These are phyloP conservation scores for Hysterangium stoloniferum DNA, from an alignment of 768 basidiomycete genomes.

Conservation along the genomic window DNA sequence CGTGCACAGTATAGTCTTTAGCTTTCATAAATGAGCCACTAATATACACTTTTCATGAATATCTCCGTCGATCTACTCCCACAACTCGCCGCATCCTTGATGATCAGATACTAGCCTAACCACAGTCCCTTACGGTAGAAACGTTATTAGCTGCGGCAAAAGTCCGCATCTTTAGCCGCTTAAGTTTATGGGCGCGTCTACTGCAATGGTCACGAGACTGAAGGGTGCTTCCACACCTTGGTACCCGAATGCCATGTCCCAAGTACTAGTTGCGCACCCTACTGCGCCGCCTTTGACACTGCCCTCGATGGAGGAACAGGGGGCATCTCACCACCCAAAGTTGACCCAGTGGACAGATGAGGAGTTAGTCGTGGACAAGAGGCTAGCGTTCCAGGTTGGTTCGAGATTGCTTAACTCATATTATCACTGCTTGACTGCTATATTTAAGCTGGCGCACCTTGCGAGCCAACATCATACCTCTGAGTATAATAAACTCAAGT, in stretches of 20 bases:
- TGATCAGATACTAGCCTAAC: too few species aligned
- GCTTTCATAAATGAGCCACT: too few species aligned
- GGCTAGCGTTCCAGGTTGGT: conserved; percentile 11
- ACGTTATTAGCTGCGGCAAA: too few species aligned
- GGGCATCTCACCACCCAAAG: neutral
- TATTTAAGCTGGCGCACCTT: conserved; percentile 40
- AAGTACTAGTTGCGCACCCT: conserved; percentile 3
- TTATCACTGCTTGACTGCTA: neutral
- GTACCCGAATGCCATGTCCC: conserved; percentile 8
- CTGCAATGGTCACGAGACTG: neutral
- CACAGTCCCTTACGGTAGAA: too few species aligned
- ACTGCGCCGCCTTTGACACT: neutral
- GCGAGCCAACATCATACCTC: conserved; percentile 71
- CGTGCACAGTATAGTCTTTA: too few species aligned
- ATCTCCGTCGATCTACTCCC: too few species aligned
- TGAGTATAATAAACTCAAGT: conserved; percentile 64
- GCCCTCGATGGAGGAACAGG: neutral
- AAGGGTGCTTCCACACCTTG: neutral
- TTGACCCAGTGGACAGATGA: neutral
- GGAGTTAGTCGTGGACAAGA: conserved; percentile 5
- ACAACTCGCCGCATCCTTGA: too few species aligned
- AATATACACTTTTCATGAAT: too few species aligned
- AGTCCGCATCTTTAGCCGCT: neutral
- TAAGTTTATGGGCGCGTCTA: conserved; percentile 2
- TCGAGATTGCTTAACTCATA: neutral